phyloP scores from a whole-genome alignment of 495 filamentous ascomycete genomes.

The Hypoxylon fragiforme region DNA sequence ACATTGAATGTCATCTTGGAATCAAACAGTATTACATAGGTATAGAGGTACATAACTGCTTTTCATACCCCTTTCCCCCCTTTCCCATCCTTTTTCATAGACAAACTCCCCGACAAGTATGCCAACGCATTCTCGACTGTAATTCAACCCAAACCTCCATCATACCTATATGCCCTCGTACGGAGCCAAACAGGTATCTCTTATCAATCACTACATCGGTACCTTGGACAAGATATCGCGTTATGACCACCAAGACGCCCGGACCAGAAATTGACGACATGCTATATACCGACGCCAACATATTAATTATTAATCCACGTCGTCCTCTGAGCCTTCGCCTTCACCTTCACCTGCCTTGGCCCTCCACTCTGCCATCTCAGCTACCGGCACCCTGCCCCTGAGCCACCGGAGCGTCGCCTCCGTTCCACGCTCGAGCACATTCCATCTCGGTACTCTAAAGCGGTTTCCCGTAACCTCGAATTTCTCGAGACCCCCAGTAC shows the following conservation, averaged over 20 bases:
- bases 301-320: conserved; percentile 27
- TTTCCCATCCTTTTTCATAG: neutral
- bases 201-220: conserved; percentile 11
- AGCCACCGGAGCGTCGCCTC: conserved; percentile 85
- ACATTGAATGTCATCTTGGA: too few relatives aligned
- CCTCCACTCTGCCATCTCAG: conserved; percentile 58
- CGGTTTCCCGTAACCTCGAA: conserved; percentile 75
- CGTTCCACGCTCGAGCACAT: conserved; percentile 83
- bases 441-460: conserved; percentile 86
- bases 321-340: conserved; percentile 44
- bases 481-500: conserved; percentile 55
- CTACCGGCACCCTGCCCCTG: conserved; percentile 72
- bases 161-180: neutral
- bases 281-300: conserved; percentile 5
- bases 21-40: too few relatives aligned
- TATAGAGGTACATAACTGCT: neutral
- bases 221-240: conserved; percentile 4
- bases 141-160: conserved; percentile 17
- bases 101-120: conserved; percentile 8
- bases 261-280: neutral
- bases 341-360: conserved; percentile 40
- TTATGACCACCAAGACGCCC: conserved; percentile 26
- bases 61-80: conserved; percentile 1
- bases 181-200: conserved; percentile 17
- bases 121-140: conserved; percentile 7